A percentile compares a stretch with the other conserved stretches of the same genome.
phyloP scores from a whole-genome alignment of 441 rosid genomes.

The Gossypium gossypioides region DNA sequence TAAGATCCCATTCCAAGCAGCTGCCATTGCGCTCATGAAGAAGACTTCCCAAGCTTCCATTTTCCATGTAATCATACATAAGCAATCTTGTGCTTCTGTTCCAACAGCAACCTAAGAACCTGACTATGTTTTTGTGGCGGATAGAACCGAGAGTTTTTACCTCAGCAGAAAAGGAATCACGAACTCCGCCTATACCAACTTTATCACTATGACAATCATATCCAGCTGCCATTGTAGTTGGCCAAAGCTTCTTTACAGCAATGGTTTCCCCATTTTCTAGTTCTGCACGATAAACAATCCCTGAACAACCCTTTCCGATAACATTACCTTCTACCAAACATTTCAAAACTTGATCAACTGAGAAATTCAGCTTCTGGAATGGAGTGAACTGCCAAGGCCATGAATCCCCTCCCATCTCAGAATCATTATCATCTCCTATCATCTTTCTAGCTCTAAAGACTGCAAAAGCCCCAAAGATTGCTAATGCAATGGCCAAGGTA shows the following conservation, averaged over 20 bases:
- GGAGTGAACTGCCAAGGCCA: conserved; percentile 73
- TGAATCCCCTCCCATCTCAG: conserved; percentile 45
- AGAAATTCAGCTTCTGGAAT: conserved; percentile 58
- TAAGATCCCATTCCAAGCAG: conserved; percentile 53
- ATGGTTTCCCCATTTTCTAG: conserved; percentile 52
- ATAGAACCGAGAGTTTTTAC: conserved; percentile 65
- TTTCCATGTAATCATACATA: conserved; percentile 63
- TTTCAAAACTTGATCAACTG: conserved; percentile 50
- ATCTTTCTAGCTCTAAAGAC: conserved; percentile 44
- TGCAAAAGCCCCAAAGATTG: conserved; percentile 47
- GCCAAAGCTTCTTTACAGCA: conserved; percentile 69
- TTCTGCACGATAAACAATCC: conserved; percentile 57
- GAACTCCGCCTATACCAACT: conserved; percentile 32
- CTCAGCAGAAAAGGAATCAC: conserved; percentile 67
- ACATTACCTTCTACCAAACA: conserved; percentile 52
- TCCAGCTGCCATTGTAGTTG: conserved; percentile 30
- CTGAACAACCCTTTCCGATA: conserved; percentile 61
- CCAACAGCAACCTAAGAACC: conserved; percentile 67
- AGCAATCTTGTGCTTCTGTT: conserved; percentile 52
- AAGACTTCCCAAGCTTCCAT: conserved; percentile 56
- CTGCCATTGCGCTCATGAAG: conserved; percentile 44
- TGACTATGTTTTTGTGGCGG: conserved; percentile 59
- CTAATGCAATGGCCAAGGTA: conserved; percentile 39
- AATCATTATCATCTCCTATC: conserved; percentile 40
- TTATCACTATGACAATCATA: conserved; percentile 26